These are phyloP conservation scores for Dendrobium catenatum DNA, from an alignment of 106 monocot species.

Conservation along the genomic window DNA sequence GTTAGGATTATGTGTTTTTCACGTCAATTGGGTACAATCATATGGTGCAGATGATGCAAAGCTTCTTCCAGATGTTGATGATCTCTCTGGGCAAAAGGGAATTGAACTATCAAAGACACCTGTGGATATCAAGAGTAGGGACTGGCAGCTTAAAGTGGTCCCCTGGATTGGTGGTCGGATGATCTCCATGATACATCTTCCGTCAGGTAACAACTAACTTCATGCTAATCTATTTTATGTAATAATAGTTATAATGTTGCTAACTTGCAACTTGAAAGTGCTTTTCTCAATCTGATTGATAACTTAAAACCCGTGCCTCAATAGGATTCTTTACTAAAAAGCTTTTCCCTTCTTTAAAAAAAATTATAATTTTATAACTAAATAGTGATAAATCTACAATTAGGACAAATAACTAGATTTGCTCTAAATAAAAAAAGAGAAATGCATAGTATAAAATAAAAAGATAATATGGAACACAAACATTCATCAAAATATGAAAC, in stretches of 20 bases:
- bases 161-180: constrained; percentile 94
- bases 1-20: background rate
- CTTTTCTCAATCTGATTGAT: background rate
- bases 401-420: no score
- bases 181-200: constrained; percentile 83
- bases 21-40: background rate
- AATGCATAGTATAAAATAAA: no score
- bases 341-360: background rate
- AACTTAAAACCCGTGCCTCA: background rate
- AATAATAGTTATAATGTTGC: background rate
- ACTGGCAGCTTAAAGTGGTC: constrained; percentile 75
- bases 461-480: no score
- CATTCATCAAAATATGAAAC: no score
- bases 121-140: constrained; percentile 70
- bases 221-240: background rate
- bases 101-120: constrained; percentile 58
- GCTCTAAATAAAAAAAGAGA: no score
- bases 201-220: constrained; percentile 51
- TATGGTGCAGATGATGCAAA: constrained; percentile 51
- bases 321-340: background rate
- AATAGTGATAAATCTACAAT: no score
- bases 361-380: no score
- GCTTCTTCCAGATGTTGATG: constrained; percentile 48
- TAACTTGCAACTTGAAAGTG: background rate
- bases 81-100: constrained; percentile 35